These are phyloP conservation scores for Rhinocladiella mackenziei DNA, from an alignment of 2,329 filamentous ascomycete genomes.

Conservation along the genomic window DNA sequence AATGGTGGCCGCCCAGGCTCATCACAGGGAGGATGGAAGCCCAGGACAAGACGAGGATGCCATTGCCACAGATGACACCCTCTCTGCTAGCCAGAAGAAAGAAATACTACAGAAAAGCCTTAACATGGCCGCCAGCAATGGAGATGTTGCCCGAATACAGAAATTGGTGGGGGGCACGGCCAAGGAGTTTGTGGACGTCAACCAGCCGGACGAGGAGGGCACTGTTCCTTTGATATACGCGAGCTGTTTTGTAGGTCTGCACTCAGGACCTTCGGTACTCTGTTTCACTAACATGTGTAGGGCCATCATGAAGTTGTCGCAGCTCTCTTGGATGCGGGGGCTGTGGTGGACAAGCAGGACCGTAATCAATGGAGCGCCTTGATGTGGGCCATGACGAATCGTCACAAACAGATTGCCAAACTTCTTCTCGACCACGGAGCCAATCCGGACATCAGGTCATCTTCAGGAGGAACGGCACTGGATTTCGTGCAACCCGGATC, in stretches of 20 bases:
- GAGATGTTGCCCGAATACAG: slow-evolving; percentile 76
- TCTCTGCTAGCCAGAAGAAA: slow-evolving; percentile 73
- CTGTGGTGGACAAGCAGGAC: slow-evolving; percentile 87
- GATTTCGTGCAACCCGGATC: slow-evolving; percentile 94
- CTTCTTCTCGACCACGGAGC: slow-evolving; percentile 86
- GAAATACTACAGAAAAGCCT: slow-evolving; percentile 79
- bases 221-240: slow-evolving; percentile 97
- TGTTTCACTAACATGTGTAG: slow-evolving; percentile 5
- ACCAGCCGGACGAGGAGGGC: slow-evolving; percentile 86
- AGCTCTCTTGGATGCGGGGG: slow-evolving; percentile 77
- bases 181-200: slow-evolving; percentile 73
- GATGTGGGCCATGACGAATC: slow-evolving; percentile 99
- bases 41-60: slow-evolving; percentile 75
- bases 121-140: slow-evolving; percentile 95
- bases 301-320: slow-evolving; percentile 86
- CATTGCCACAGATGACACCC: slow-evolving; percentile 68
- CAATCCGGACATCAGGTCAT: slow-evolving; percentile 93
- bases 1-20: slow-evolving; percentile 93
- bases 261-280: neutral
- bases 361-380: slow-evolving; percentile 95
- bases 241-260: slow-evolving; percentile 68
- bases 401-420: slow-evolving; percentile 94
- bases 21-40: slow-evolving; percentile 60
- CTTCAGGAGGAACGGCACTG: slow-evolving; percentile 86
- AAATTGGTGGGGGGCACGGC: slow-evolving; percentile 71